Evolutionary conservation across 1,139 yeast species (phyloP).

Genomic region (Keqinozyma sinolaborantium): DNA sequence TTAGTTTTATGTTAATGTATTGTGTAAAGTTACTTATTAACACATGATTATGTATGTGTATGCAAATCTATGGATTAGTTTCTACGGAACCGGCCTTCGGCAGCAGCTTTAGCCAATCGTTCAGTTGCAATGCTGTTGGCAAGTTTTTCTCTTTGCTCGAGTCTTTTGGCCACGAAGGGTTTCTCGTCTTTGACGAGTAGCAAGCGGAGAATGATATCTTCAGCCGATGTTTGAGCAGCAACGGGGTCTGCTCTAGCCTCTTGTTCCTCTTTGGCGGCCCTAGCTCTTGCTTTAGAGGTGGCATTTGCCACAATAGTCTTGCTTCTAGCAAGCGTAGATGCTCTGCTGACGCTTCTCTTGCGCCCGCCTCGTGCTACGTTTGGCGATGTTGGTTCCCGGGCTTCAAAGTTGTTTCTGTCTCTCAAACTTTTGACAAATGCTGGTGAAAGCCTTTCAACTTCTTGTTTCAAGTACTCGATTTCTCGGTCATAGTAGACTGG

Average conservation of each 20-base stretch:
- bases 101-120: slow-evolving; percentile 44
- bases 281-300: slow-evolving; percentile 55
- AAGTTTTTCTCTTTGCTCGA: slow-evolving; percentile 60
- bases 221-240: slow-evolving; percentile 55
- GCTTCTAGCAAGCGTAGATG: slow-evolving; percentile 58
- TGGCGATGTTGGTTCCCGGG: slow-evolving; percentile 5
- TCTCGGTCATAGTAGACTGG: slow-evolving; percentile 67
- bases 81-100: slow-evolving; percentile 31
- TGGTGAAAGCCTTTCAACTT: slow-evolving; percentile 57
- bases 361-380: slow-evolving; percentile 3
- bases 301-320: slow-evolving; percentile 75
- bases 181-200: slow-evolving; percentile 44
- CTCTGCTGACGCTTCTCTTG: slow-evolving; percentile 30
- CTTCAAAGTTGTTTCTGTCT: slow-evolving; percentile 37
- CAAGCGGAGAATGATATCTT: slow-evolving; percentile 65
- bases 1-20: slow-evolving; percentile 5
- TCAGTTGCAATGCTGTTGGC: slow-evolving; percentile 67
- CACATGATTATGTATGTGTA: slow-evolving; percentile 5
- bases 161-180: slow-evolving; percentile 47
- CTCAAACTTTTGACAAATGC: slow-evolving; percentile 47
- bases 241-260: slow-evolving; percentile 54
- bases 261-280: slow-evolving; percentile 47
- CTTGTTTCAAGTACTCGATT: slow-evolving; percentile 48
- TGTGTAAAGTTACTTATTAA: slow-evolving; percentile 4
- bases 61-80: slow-evolving; percentile 2